Evolutionary conservation across 2,329 filamentous ascomycete genomes (phyloP), one percentile per base, ranked within the genome.

Genomic region (Penicillium sp.): DNA sequence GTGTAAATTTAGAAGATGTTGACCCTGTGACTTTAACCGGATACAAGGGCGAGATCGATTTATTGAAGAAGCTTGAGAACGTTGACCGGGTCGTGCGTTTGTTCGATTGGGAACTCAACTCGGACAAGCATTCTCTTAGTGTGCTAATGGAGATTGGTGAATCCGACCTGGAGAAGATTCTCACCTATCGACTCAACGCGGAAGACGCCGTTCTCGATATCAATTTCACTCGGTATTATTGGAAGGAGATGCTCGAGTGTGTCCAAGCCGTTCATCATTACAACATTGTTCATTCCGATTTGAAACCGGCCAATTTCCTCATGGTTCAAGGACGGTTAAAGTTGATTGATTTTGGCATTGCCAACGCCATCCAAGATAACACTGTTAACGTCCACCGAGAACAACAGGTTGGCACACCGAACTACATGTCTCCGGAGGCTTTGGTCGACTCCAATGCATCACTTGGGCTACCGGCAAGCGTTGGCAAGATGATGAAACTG

Each of bases 201-300:
- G 86, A 90, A 53, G 82, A 87, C 46, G 82, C 88, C 33, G 81
- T 79, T 52, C 86, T 98, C 53, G 93, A 98, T 66, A 80, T 89
- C 1, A 88, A 87, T 46, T 96, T 97, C 68, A 89, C 93, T 10
- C 87, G 93, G n/a, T 95, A 88, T 72, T 95, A 95, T 76, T 98
- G 93, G 93, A 93, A 95, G 70, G 93, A 98, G 72, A 98, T 98
- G 93, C 84, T 98, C 15, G 90, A 95, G 69, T 97, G 93, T 66
- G 83, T 98, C 5, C 82, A 88, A 59, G 83, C 92, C 0, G 90
- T 98, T 1, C 93, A 98, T 66, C 81, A 87, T 10, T 80, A 86
- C 67, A 90, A 96, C 65, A 91, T 98, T 56, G 93, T 98, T 3
- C 93, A 98, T 72, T 95, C 90, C 0, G 93, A 98, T 66, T 78